Evolutionary conservation across 2,329 filamentous ascomycete genomes (phyloP), one percentile per base, ranked within the genome.

Genomic region (Trichoderma sp.): DNA sequence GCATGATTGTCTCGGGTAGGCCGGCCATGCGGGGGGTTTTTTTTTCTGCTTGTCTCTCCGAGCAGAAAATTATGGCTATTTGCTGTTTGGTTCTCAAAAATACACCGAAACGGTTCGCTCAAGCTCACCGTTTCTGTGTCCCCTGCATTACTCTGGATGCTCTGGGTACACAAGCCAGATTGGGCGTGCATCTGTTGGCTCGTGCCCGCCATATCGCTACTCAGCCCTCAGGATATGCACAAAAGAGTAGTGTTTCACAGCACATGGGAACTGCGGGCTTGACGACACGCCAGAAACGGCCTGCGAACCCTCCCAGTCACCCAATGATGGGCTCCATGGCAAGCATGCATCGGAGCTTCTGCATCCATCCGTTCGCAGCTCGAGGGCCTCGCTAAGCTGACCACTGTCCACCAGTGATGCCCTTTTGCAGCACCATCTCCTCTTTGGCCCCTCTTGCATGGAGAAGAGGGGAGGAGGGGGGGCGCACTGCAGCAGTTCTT

Each of bases 301-400:
- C 30, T 64, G 49, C n/a, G 37, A 59, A 37, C n/a, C 28, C 24
- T 39, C 16, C 28, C 30, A 37, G 4, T 55, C 64, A 51, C 28
- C 64, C 64, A 66, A 59, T 66, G 30, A 37, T 28, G 54, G 37
- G 37, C 30, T 66, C 28, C 18, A 13, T 21, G 49, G 28, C 37
- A 28, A 66, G 64, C 64, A 37, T 66, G 26, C 64, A 59, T 21
- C 37, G 64, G 37, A 58, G 28, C 30, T 59, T 37, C 26, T 66
- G 64, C 64, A 59, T 55, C 64, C 49, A 59, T 55, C 64, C 49
- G 64, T 59, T 66, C 64, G 64, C 64, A 59, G 64, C 43, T 66
- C 43, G 54, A 51, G 39, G 16, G 39, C 39, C 64, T 66, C 64
- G 64, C 64, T 66, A 66, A 66, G 30, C 52, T 37, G 21, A 51